Evolutionary conservation across 495 filamentous ascomycete genomes (phyloP).

Genomic region (Penicillium ucsense): DNA sequence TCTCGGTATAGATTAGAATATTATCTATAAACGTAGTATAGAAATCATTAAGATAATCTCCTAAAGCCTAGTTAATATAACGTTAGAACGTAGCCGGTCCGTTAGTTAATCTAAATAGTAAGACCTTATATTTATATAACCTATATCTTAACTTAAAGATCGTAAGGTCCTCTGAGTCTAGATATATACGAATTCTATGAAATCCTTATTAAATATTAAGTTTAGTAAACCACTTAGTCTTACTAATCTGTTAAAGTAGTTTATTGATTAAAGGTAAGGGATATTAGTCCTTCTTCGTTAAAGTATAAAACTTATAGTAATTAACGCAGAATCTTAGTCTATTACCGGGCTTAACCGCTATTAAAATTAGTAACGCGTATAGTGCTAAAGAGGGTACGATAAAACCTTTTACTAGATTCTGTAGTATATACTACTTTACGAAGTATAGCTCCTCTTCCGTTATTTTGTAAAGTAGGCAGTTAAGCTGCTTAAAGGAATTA

Average conservation of each 20-base stretch:
- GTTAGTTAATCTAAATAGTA: slow-evolving; percentile 3
- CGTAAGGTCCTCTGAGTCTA: background rate
- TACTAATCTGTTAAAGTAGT: slow-evolving; percentile 17
- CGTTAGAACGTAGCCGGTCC: background rate
- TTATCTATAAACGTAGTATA: background rate
- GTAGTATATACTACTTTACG: background rate
- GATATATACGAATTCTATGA: slow-evolving; percentile 21
- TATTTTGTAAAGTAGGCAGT: slow-evolving; percentile 2
- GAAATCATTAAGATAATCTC: slow-evolving; percentile 1
- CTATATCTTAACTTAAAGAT: background rate
- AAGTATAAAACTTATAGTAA: slow-evolving; percentile 30
- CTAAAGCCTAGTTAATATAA: background rate
- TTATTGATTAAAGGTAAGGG: slow-evolving; percentile 39
- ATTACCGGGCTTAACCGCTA: slow-evolving; percentile 23
- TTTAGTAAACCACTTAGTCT: slow-evolving; percentile 33
- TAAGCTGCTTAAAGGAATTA: background rate
- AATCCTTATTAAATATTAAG: slow-evolving; percentile 34
- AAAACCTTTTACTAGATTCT: slow-evolving; percentile 17
- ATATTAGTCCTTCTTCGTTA: slow-evolving; percentile 36
- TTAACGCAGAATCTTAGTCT: slow-evolving; percentile 34
- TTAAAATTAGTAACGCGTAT: slow-evolving; percentile 21
- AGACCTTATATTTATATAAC: background rate
- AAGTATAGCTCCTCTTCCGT: background rate
- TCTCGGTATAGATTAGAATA: background rate
- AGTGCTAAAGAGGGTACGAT: slow-evolving; percentile 25